Conservation (phyloP, 352 stramenopile species). For the Phytophthora parvispora region DNA sequence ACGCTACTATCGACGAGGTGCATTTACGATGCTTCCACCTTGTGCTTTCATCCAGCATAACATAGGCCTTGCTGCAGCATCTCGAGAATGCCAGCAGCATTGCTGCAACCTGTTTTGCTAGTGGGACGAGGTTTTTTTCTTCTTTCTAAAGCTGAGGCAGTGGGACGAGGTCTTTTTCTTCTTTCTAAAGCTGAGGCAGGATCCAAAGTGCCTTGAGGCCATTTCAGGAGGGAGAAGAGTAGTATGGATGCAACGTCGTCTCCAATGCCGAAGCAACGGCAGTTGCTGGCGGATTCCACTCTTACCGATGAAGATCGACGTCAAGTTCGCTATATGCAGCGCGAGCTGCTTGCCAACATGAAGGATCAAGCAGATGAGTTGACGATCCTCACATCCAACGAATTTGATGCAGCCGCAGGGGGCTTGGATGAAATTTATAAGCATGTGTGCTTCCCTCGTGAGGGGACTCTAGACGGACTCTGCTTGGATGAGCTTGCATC, state of each 20-base stretch:
- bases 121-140: too few relatives aligned
- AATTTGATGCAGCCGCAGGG: slow-evolving; percentile 9
- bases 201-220: too few relatives aligned
- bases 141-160: too few relatives aligned
- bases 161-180: too few relatives aligned
- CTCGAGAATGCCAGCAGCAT: too few relatives aligned
- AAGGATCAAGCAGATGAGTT: slow-evolving; percentile 7
- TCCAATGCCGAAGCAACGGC: background rate
- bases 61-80: too few relatives aligned
- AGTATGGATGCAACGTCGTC: background rate
- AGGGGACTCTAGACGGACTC: slow-evolving; percentile 12
- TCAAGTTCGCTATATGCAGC: slow-evolving; percentile 10
- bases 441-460: slow-evolving; percentile 8
- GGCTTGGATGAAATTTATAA: slow-evolving; percentile 17
- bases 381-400: slow-evolving; percentile 4
- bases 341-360: slow-evolving; percentile 12
- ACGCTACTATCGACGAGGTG: too few relatives aligned
- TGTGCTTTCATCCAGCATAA: too few relatives aligned
- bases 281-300: slow-evolving; percentile 6
- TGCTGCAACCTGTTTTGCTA: too few relatives aligned
- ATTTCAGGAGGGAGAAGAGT: background rate
- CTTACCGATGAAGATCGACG: slow-evolving; percentile 15
- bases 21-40: too few relatives aligned
- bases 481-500: slow-evolving; percentile 12
- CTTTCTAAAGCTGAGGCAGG: too few relatives aligned